Percentiles rank a stretch among this genome's conserved stretches.
Conservation (phyloP, 2,329 filamentous ascomycete genomes). For the Dryadomyces quercivorus region DNA sequence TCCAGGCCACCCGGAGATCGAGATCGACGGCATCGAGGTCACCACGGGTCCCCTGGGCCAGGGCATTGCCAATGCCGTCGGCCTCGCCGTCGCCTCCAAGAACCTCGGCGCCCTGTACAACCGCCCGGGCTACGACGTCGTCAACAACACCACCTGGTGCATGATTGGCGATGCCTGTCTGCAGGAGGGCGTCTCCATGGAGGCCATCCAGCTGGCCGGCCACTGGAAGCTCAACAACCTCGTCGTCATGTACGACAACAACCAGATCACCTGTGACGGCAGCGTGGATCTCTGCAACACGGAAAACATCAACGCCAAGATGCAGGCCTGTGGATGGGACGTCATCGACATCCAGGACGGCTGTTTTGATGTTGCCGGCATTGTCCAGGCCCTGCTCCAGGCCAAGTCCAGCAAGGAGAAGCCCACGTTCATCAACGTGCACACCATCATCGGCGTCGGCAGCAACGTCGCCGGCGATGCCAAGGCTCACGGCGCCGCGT, state of each 20-base stretch:
- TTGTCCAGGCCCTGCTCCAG: constrained; percentile 23
- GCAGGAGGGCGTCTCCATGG: constrained; percentile 44
- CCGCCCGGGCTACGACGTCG: constrained; percentile 30
- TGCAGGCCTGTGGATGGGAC: constrained; percentile 43
- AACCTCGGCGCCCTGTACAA: constrained; percentile 43
- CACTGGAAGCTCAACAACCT: constrained; percentile 44
- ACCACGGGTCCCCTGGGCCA: constrained; percentile 48
- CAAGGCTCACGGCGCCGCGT: constrained; percentile 44
- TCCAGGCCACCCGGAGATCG: constrained; percentile 45
- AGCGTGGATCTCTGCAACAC: constrained; percentile 39
- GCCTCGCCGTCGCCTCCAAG: constrained; percentile 44
- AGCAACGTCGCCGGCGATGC: constrained; percentile 33
- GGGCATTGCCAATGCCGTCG: constrained; percentile 48
- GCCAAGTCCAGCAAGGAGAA: constrained; percentile 21
- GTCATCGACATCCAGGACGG: constrained; percentile 42
- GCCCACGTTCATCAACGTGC: constrained; percentile 39
- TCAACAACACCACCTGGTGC: constrained; percentile 41
- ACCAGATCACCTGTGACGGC: constrained; percentile 47
- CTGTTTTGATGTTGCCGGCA: constrained; percentile 32
- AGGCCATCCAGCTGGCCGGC: constrained; percentile 43
- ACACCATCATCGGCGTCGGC: constrained; percentile 42
- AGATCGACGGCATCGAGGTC: constrained; percentile 44
- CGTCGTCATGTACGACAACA: constrained; percentile 47
- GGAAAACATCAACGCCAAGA: constrained; percentile 45
- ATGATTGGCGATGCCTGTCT: constrained; percentile 47